Conservation (phyloP, 495 filamentous ascomycete species). For the Aspergillus sparsus region DNA sequence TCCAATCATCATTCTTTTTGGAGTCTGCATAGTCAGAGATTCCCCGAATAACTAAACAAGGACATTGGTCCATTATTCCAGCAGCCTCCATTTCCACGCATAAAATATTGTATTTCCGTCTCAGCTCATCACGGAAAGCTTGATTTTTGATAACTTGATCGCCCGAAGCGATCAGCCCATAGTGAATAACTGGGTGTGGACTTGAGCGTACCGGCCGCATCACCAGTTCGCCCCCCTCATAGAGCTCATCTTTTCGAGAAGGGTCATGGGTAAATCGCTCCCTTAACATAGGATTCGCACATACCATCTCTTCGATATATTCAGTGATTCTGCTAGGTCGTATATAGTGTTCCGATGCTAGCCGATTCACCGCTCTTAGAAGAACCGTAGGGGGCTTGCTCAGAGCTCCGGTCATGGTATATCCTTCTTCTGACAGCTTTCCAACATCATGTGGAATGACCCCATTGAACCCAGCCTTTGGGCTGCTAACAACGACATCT, state of each 20-base stretch:
- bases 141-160: slow-evolving; percentile 4
- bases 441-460: background rate
- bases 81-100: slow-evolving; percentile 17
- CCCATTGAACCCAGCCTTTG: background rate
- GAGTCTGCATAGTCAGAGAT: slow-evolving; percentile 18
- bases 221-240: background rate
- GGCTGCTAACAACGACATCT: background rate
- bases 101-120: background rate
- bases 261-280: background rate
- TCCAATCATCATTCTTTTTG: slow-evolving; percentile 11
- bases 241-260: background rate
- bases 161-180: slow-evolving; percentile 10
- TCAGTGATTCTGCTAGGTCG: background rate
- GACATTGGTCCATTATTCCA: slow-evolving; percentile 1
- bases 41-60: slow-evolving; percentile 14
- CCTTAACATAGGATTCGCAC: background rate
- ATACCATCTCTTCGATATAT: background rate
- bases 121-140: background rate
- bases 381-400: background rate
- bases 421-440: background rate
- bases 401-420: background rate
- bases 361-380: background rate
- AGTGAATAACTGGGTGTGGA: background rate
- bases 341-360: background rate
- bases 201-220: background rate